Base-by-base conservation (phyloP, 1,284 basidiomycete species). In the Rhodofomes roseus region DNA sequence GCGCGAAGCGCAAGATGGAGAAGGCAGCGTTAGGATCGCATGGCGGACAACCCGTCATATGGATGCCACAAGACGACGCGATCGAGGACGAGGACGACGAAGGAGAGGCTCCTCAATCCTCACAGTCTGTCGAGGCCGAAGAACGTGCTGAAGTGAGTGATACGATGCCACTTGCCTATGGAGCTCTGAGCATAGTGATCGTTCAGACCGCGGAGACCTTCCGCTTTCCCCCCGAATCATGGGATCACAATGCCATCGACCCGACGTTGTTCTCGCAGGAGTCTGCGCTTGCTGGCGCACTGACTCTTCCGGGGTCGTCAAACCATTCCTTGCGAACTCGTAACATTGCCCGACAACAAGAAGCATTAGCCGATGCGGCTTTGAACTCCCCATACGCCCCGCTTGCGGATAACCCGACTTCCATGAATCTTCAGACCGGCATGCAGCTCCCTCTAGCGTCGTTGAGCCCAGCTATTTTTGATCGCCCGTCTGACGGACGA, bases 1-100 rank as follows among this genome's bases (percentile, higher is more conserved):
- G 82, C 16, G 77, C 78, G 6, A 77, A 78, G 61, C 70, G 81
- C 59, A 83, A 82, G 68, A 66, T 76, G 65, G 82, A 85, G 70
- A 84, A 83, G 68, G 76, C 75, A 1, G 75, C 76, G 0, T 62
- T 79, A 9, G 70, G 67, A 29, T 66, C 65, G 16, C 71, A 73
- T 60, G 62, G 62, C n/a, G 68, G 66, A 29, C 66, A 66, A 12
- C 55, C 64, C 14, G 66, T 72, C 6, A 68, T 65, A 14, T 73
- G 71, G 69, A 70, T 71, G 65, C 69, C 73, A 1, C 65, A 64
- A 22, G 66, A 72, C 51, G 68, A 64, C 6, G 50, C 60, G 16
- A 40, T 41, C n/a, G 50, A 54, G 2, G 59, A 61, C 22, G 57
- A 53, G 14, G 63, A 64, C 57, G 39, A 43, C 27, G 39, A 53